Evolutionary conservation across 805 yeast species (phyloP).

Genomic region (Starmerella geochares): DNA sequence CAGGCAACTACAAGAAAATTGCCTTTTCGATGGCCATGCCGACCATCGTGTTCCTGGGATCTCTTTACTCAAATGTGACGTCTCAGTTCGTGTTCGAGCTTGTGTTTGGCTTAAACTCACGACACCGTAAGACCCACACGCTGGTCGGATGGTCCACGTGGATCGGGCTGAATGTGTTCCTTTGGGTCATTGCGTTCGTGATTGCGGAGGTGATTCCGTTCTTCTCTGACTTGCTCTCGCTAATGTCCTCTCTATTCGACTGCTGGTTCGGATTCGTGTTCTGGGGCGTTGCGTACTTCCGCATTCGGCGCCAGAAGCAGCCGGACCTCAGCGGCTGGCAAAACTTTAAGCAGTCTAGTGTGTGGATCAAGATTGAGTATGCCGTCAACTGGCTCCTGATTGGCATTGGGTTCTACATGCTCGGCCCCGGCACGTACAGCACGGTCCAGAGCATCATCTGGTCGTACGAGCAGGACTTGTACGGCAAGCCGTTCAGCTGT

Average conservation of each 20-base stretch:
- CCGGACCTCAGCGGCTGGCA: slow-evolving; percentile 28
- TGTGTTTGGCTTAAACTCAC: slow-evolving; percentile 36
- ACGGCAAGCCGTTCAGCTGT: slow-evolving; percentile 47
- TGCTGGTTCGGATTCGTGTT: slow-evolving; percentile 59
- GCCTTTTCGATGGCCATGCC: slow-evolving; percentile 56
- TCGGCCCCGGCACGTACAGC: slow-evolving; percentile 53
- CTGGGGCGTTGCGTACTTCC: slow-evolving; percentile 47
- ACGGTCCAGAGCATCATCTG: slow-evolving; percentile 44
- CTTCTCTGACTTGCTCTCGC: slow-evolving; percentile 45
- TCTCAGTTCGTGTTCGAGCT: slow-evolving; percentile 43
- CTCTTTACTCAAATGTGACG: slow-evolving; percentile 46
- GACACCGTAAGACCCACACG: slow-evolving; percentile 42
- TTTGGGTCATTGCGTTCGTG: slow-evolving; percentile 48
- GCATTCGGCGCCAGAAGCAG: slow-evolving; percentile 28
- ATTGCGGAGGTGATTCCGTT: slow-evolving; percentile 58
- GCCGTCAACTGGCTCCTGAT: slow-evolving; percentile 35
- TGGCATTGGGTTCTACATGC: slow-evolving; percentile 41
- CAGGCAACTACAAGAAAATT: slow-evolving; percentile 40
- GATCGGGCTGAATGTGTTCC: slow-evolving; percentile 36
- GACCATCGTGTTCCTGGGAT: slow-evolving; percentile 43
- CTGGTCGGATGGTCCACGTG: slow-evolving; percentile 45
- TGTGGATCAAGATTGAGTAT: slow-evolving; percentile 34
- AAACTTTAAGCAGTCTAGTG: slow-evolving; percentile 28
- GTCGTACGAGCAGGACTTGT: slow-evolving; percentile 40
- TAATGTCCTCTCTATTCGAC: slow-evolving; percentile 53